Evolutionary conservation across 306 rosid genomes (phyloP).

Genomic region (Delonix regia): DNA sequence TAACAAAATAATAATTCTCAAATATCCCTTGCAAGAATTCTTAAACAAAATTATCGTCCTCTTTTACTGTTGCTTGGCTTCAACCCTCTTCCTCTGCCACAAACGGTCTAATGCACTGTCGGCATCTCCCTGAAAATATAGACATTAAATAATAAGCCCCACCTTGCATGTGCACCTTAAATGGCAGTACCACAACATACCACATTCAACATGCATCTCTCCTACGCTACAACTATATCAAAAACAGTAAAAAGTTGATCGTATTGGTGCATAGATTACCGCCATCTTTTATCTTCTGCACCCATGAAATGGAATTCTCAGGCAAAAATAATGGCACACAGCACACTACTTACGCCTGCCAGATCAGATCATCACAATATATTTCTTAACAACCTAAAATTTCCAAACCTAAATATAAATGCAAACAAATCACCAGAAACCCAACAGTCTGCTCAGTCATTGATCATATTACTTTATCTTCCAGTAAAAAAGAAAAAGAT

Average conservation of each 20-base stretch:
- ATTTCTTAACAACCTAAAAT: neutral
- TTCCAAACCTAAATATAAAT: neutral
- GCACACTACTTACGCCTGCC: neutral
- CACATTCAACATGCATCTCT: neutral
- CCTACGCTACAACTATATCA: neutral
- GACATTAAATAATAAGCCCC: neutral
- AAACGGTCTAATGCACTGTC: slow-evolving; percentile 67
- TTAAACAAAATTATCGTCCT: slow-evolving; percentile 4
- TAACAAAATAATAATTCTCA: slow-evolving; percentile 23
- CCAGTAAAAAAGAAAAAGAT: neutral
- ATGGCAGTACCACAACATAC: neutral
- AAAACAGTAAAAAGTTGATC: neutral
- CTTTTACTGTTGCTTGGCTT: slow-evolving; percentile 52
- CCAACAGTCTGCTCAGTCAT: neutral
- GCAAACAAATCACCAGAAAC: neutral
- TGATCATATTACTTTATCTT: neutral
- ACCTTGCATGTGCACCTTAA: neutral
- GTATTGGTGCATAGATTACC: too few species aligned
- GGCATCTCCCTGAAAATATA: slow-evolving; percentile 52
- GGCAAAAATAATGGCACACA: neutral
- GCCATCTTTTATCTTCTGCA: neutral
- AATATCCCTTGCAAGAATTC: slow-evolving; percentile 20
- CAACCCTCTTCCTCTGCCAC: slow-evolving; percentile 63
- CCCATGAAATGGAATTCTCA: neutral
- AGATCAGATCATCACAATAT: neutral